phyloP scores from a whole-genome alignment of 2,329 filamentous ascomycete genomes.

The Penicillium sp. region DNA sequence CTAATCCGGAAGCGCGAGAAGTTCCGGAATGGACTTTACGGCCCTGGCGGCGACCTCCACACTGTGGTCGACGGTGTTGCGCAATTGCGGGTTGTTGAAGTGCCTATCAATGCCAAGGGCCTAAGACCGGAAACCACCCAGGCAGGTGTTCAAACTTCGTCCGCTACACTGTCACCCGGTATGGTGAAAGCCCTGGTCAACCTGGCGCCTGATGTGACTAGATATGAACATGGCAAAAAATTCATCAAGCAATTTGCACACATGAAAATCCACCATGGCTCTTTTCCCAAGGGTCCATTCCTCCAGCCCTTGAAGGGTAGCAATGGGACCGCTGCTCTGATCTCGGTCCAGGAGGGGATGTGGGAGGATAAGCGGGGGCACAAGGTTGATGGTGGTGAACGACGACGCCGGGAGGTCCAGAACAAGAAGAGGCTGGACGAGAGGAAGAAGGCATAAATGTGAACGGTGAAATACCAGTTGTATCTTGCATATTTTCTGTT shows the following conservation, averaged over 20 bases:
- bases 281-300: slow-evolving; percentile 72
- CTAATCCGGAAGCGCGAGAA: slow-evolving; percentile 83
- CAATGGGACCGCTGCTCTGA: slow-evolving; percentile 59
- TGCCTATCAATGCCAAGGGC: slow-evolving; percentile 42
- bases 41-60: slow-evolving; percentile 77
- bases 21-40: slow-evolving; percentile 74
- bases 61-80: slow-evolving; percentile 65
- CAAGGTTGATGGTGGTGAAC: slow-evolving; percentile 96
- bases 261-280: slow-evolving; percentile 67
- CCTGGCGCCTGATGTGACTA: slow-evolving; percentile 55
- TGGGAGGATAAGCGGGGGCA: slow-evolving; percentile 85
- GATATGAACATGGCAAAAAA: slow-evolving; percentile 50
- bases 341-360: slow-evolving; percentile 78
- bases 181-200: slow-evolving; percentile 62
- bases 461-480: slow-evolving; percentile 7
- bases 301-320: slow-evolving; percentile 66
- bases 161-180: slow-evolving; percentile 54
- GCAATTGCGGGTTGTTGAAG: slow-evolving; percentile 58
- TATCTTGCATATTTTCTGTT: slow-evolving; percentile 21
- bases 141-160: slow-evolving; percentile 40
- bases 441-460: slow-evolving; percentile 59
- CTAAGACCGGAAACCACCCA: slow-evolving; percentile 25
- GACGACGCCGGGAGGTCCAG: slow-evolving; percentile 78
- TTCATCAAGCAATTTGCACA: slow-evolving; percentile 57
- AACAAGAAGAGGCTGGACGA: slow-evolving; percentile 81